These are phyloP conservation scores for Globisporangium acanthophoron DNA, from an alignment of 352 stramenopile species.

Conservation along the genomic window DNA sequence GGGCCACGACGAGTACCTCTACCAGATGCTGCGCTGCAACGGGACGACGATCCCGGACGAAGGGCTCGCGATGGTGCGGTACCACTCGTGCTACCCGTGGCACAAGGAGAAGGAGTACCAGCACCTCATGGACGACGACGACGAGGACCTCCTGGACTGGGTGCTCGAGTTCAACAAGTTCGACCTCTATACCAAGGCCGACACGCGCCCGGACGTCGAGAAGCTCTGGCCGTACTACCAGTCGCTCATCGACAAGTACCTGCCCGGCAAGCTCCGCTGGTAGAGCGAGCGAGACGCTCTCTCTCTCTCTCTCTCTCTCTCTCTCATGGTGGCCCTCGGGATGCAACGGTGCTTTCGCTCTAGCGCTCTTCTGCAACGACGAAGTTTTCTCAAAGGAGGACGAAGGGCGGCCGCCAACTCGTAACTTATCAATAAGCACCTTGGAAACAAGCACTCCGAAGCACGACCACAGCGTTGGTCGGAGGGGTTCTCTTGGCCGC, in stretches of 20 bases:
- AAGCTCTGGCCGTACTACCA: constrained; percentile 92
- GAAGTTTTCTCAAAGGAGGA: too few relatives aligned
- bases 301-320: too few relatives aligned
- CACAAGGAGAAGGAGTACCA: constrained; percentile 91
- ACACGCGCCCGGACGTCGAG: constrained; percentile 69
- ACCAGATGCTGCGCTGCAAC: constrained; percentile 92
- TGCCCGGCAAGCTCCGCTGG: constrained; percentile 69
- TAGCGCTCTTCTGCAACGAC: too few relatives aligned
- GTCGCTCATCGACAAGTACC: constrained; percentile 90
- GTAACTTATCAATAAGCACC: too few relatives aligned
- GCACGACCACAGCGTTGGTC: too few relatives aligned
- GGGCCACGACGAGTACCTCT: constrained; percentile 94
- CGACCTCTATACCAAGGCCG: constrained; percentile 92
- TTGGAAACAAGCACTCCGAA: too few relatives aligned
- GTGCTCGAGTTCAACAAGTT: constrained; percentile 93
- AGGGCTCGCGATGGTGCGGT: constrained; percentile 91
- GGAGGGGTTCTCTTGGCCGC: too few relatives aligned
- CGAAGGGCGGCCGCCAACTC: too few relatives aligned
- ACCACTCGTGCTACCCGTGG: constrained; percentile 92
- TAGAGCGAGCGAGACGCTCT: constrained; percentile 16
- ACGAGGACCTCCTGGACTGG: constrained; percentile 87
- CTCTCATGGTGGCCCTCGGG: too few relatives aligned
- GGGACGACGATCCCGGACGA: constrained; percentile 81
- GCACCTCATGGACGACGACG: constrained; percentile 83
- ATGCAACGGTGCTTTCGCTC: too few relatives aligned